Evolutionary conservation across 2,329 filamentous ascomycete species (phyloP), one percentile per base, ranked within the genome.

Genomic region (Sclerotinia trifoliorum): DNA sequence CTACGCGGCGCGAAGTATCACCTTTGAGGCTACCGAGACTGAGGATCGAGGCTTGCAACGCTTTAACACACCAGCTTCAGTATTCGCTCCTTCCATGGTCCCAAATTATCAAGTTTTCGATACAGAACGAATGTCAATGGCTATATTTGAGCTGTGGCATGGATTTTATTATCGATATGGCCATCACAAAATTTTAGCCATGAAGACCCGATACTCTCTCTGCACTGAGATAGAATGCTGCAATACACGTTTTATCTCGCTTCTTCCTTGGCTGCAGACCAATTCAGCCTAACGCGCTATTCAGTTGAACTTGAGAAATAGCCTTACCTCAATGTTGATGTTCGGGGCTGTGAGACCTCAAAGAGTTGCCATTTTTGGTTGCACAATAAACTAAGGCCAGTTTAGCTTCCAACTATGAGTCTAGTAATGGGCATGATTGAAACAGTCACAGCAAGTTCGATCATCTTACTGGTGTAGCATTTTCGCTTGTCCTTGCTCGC

Each of bases 181-280:
- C n/a, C 26, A 11, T 19, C 17, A 51, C n/a, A 51, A 21, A 21
- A 21, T 10, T 51, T 19, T 51, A 21, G 46, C 21, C 32, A 17
- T 19, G n/a, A 42, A 26, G 21, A 26, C 19, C n/a, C 29, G 29
- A 35, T 21, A 39, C 39, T 5, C 24, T 39, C 39, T 5, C 46
- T 11, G 46, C 32, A 15, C 46, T 29, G 15, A 5, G 46, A 49
- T 62, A 26, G 8, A 39, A 13, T 49, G 58, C 46, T 62, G 44
- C 60, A 24, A 26, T 51, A 8, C 60, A 21, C 24, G 15, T 26
- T 51, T 19, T n/a, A n/a, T 51, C 29, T 51, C 32, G 60, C 46
- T 42, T 63, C 29, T 24, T 39, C 35, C 60, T 62, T 62, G 32
- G 46, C 60, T 51, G 60, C 32, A 63, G 60, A 51, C 21, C n/a